Conservation (phyloP, 805 yeast species). For the Lachancea thermotolerans region DNA sequence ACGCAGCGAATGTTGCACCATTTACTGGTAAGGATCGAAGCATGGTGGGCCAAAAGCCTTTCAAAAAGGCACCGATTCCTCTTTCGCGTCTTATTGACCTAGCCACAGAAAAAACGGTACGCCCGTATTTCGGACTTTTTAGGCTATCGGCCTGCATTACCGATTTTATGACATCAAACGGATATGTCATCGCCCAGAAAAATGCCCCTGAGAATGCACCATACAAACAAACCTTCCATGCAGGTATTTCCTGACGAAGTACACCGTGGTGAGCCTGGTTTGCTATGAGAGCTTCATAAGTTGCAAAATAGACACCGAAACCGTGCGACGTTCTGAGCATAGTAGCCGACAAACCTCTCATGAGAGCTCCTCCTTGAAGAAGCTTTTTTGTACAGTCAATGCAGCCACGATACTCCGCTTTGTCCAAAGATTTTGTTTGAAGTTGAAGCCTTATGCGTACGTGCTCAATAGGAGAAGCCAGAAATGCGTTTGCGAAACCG, state of each 20-base stretch:
- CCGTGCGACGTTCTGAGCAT: constrained; percentile 81
- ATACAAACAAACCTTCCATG: constrained; percentile 76
- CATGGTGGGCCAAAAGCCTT: constrained; percentile 88
- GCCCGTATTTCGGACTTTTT: constrained; percentile 52
- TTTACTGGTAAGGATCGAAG: constrained; percentile 97
- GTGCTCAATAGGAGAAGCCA: constrained; percentile 93
- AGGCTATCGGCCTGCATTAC: constrained; percentile 73
- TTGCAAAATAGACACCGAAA: constrained; percentile 78
- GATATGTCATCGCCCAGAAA: constrained; percentile 79
- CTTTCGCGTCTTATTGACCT: constrained; percentile 44
- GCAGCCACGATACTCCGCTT: constrained; percentile 49
- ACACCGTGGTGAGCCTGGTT: constrained; percentile 36
- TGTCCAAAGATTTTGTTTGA: constrained; percentile 35
- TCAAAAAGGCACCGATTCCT: constrained; percentile 75
- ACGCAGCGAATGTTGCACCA: constrained; percentile 92
- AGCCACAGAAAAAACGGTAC: constrained; percentile 52
- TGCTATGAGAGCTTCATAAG: constrained; percentile 83
- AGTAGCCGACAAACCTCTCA: constrained; percentile 80
- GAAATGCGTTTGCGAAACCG: constrained; percentile 82
- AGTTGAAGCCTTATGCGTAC: constrained; percentile 89
- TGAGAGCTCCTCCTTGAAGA: constrained; percentile 50
- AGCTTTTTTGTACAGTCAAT: constrained; percentile 41
- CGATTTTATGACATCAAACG: constrained; percentile 87
- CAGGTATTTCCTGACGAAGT: constrained; percentile 69
- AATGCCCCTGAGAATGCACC: constrained; percentile 92